Conservation (phyloP, 2,329 filamentous ascomycete genomes). For the Apiospora saccharicola region DNA sequence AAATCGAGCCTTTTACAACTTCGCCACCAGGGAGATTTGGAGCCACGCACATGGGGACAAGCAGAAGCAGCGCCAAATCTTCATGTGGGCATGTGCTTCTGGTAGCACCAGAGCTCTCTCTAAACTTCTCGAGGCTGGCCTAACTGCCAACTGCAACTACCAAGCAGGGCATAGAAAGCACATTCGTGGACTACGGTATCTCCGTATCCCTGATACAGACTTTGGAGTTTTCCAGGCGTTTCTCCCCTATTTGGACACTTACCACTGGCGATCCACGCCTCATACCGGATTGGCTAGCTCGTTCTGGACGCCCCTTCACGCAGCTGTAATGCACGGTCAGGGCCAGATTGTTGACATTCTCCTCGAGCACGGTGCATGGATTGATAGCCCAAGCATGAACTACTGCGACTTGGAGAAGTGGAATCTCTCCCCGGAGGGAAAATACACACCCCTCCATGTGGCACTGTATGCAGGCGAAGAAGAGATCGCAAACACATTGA, state of each 20-base stretch:
- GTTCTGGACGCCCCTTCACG: background rate
- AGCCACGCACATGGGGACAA: background rate
- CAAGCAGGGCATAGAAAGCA: background rate
- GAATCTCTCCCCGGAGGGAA: background rate
- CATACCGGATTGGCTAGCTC: background rate
- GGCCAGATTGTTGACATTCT: background rate
- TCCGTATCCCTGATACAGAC: background rate
- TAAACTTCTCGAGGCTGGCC: background rate
- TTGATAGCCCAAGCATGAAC: background rate
- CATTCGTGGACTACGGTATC: background rate
- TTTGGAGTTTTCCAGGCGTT: background rate
- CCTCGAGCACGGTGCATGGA: background rate
- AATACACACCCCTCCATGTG: background rate
- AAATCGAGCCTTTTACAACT: background rate
- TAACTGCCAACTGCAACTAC: background rate
- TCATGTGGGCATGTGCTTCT: background rate
- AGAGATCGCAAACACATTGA: background rate
- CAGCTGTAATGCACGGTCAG: background rate
- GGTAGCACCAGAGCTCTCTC: background rate
- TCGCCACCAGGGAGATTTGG: background rate
- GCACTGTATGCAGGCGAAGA: background rate
- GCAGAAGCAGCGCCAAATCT: background rate
- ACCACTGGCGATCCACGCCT: background rate
- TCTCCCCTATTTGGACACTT: background rate
- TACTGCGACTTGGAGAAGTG: background rate